phyloP scores from a whole-genome alignment of 805 yeast genomes.

The Candida endomychidarum region DNA sequence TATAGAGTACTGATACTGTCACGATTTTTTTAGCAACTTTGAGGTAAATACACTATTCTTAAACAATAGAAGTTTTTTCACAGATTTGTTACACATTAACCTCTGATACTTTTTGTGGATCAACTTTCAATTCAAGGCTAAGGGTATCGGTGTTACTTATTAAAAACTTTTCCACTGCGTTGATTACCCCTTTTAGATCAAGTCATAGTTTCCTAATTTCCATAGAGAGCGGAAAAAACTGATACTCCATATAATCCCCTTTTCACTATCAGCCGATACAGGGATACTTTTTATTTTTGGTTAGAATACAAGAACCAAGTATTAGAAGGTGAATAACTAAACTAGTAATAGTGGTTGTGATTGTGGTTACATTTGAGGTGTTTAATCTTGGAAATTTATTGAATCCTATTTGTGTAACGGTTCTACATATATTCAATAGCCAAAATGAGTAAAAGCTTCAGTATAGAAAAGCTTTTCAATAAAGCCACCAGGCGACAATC shows the following conservation, averaged over 20 bases:
- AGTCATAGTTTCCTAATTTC: neutral
- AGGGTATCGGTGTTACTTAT: no score
- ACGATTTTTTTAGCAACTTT: slow-evolving; percentile 6
- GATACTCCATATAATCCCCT: neutral
- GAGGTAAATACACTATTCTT: slow-evolving; percentile 2
- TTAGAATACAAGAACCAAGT: no score
- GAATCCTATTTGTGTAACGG: no score
- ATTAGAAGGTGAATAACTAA: no score
- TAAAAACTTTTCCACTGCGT: no score
- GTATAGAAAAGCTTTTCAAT: slow-evolving; percentile 14
- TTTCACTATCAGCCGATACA: no score
- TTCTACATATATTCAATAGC: neutral
- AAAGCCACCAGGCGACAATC: slow-evolving; percentile 20
- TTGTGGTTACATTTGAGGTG: no score
- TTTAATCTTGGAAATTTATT: no score
- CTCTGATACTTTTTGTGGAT: no score
- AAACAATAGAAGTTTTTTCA: slow-evolving; percentile 3
- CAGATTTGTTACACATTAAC: neutral
- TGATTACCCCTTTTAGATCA: neutral
- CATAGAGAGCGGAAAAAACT: slow-evolving; percentile 4
- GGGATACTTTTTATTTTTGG: no score
- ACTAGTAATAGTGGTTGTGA: no score
- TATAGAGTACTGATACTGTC: neutral
- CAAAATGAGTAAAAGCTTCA: slow-evolving; percentile 7
- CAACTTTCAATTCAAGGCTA: neutral